These are phyloP conservation scores for Penicillium atrosanguineum DNA, from an alignment of 495 filamentous ascomycete genomes.

Conservation along the genomic window DNA sequence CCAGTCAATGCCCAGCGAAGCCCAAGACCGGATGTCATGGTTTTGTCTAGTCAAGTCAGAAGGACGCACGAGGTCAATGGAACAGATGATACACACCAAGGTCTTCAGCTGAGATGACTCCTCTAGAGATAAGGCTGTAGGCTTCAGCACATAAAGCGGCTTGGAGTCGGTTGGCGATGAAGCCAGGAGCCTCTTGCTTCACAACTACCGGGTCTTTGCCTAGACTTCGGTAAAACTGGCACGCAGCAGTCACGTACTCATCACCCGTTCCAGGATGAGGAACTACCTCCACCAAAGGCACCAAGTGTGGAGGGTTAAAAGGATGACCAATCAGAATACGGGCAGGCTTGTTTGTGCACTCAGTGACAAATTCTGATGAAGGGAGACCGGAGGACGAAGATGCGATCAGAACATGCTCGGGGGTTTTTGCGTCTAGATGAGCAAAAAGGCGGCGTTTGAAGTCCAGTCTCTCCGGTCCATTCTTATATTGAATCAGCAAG, in stretches of 20 bases:
- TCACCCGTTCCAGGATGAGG: conserved; percentile 26
- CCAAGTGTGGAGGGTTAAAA: conserved; percentile 58
- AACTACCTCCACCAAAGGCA: conserved; percentile 55
- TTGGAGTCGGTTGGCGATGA: conserved; percentile 37
- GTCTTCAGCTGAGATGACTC: conserved; percentile 33
- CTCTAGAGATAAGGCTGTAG: conserved; percentile 33
- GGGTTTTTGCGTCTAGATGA: conserved; percentile 15
- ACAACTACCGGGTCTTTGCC: conserved; percentile 46
- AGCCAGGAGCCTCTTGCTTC: conserved; percentile 44
- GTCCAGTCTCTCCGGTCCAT: conserved; percentile 16
- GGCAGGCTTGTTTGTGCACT: conserved; percentile 22
- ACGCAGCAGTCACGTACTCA: conserved; percentile 12
- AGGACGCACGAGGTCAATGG: too few relatives aligned
- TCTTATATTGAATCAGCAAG: conserved; percentile 1
- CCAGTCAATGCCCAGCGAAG: conserved; percentile 49
- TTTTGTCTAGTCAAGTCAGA: too few relatives aligned
- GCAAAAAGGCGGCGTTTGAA: conserved; percentile 23
- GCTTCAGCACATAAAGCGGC: conserved; percentile 33
- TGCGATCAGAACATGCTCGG: conserved; percentile 12
- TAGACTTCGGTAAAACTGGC: conserved; percentile 39
- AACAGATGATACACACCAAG: conserved; percentile 27
- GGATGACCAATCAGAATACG: conserved; percentile 54
- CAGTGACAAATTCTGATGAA: conserved; percentile 18
- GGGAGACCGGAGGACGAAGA: conserved; percentile 26
- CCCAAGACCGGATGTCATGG: conserved; percentile 39